phyloP scores from a whole-genome alignment of 139 green algal genomes.

The Closterium sp. region DNA sequence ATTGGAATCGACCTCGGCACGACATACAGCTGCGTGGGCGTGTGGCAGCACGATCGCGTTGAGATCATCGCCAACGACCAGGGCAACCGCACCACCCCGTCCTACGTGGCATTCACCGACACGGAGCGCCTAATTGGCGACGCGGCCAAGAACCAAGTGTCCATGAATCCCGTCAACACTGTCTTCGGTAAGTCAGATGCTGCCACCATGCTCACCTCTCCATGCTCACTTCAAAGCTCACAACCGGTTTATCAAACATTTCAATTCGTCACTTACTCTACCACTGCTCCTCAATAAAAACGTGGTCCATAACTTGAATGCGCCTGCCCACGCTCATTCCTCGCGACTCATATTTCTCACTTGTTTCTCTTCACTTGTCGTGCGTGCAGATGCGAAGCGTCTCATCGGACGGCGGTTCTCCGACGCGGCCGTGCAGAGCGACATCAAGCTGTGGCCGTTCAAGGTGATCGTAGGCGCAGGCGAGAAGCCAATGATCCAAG shows the following conservation, averaged over 20 bases:
- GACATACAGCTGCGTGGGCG: slow-evolving; percentile 74
- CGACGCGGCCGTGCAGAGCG: slow-evolving; percentile 81
- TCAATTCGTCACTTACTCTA: background rate
- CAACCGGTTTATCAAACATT: too few relatives aligned
- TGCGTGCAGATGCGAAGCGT: slow-evolving; percentile 85
- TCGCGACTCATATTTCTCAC: background rate
- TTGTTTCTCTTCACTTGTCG: background rate
- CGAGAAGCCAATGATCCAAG: slow-evolving; percentile 90
- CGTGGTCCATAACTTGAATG: background rate
- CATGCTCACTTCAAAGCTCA: too few relatives aligned
- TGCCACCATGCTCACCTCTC: too few relatives aligned
- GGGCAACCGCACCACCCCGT: slow-evolving; percentile 85
- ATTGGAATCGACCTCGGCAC: slow-evolving; percentile 52
- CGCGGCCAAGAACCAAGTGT: slow-evolving; percentile 90
- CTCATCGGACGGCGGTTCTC: slow-evolving; percentile 90
- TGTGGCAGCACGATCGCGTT: slow-evolving; percentile 85
- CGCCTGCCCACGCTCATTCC: slow-evolving; percentile 66
- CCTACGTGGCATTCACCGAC: slow-evolving; percentile 96
- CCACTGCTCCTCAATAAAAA: background rate
- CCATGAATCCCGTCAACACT: slow-evolving; percentile 73
- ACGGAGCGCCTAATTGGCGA: slow-evolving; percentile 87
- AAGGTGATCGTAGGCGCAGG: slow-evolving; percentile 63
- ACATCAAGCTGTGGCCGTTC: slow-evolving; percentile 93
- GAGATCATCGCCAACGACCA: slow-evolving; percentile 85
- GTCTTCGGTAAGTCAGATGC: slow-evolving; percentile 4